A percentile compares a stretch with the other conserved stretches of the same genome.
Conservation (phyloP, 768 basidiomycete species). For the Daedaleopsis sinensis region DNA sequence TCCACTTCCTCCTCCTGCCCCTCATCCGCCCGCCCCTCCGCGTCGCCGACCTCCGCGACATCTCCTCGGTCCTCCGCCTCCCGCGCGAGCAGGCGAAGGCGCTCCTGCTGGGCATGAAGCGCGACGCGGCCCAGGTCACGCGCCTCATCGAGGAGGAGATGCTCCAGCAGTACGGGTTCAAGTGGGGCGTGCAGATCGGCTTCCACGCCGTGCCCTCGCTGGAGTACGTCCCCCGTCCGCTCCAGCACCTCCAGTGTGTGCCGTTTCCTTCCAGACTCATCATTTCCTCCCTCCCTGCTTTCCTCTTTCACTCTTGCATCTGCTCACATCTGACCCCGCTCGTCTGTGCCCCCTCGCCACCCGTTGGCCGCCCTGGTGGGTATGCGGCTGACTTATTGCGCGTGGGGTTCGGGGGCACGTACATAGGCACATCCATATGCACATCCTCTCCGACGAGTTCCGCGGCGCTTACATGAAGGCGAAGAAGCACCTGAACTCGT, state of each 20-base stretch:
- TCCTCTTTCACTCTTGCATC: not conserved
- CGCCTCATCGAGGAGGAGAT: slow-evolving; percentile 79
- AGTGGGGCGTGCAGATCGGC: slow-evolving; percentile 77
- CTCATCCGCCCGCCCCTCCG: slow-evolving; percentile 35
- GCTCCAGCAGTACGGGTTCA: slow-evolving; percentile 70
- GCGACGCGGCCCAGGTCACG: slow-evolving; percentile 58
- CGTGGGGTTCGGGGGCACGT: not conserved
- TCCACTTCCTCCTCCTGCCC: slow-evolving; percentile 89
- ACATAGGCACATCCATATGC: slow-evolving; percentile 77
- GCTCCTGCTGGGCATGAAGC: slow-evolving; percentile 53
- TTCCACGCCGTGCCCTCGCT: slow-evolving; percentile 89
- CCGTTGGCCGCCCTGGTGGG: not conserved
- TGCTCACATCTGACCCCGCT: not conserved
- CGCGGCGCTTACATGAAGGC: slow-evolving; percentile 70
- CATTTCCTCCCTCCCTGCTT: not conserved
- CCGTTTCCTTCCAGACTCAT: not conserved
- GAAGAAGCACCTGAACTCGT: slow-evolving; percentile 93
- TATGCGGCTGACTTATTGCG: not conserved
- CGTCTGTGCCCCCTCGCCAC: no score
- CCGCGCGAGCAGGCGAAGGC: slow-evolving; percentile 57
- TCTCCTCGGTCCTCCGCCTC: slow-evolving; percentile 57
- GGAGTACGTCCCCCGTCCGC: slow-evolving; percentile 56
- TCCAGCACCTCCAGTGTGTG: slow-evolving; percentile 5
- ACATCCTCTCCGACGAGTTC: slow-evolving; percentile 83
- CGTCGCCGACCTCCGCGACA: slow-evolving; percentile 48